Conservation (phyloP, 495 filamentous ascomycete species). For the Geoglossum glabrum region DNA sequence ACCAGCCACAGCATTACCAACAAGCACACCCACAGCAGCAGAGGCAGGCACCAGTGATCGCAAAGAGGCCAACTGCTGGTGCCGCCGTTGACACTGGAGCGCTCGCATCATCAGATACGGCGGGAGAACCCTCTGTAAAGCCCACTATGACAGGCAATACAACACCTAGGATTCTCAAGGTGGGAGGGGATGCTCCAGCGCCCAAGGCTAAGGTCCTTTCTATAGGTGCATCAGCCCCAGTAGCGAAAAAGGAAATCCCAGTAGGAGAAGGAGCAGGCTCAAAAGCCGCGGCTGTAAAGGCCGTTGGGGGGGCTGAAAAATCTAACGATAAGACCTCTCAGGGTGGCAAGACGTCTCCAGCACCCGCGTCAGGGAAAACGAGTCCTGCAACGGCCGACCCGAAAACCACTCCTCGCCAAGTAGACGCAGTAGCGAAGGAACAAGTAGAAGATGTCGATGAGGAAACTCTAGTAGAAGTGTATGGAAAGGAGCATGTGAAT, state of each 20-base stretch:
- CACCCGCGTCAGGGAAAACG: conserved; percentile 59
- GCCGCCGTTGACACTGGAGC: conserved; percentile 21
- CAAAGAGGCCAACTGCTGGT: conserved; percentile 34
- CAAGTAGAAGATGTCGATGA: conserved; percentile 84
- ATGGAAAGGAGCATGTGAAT: conserved; percentile 97
- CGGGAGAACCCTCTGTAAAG: conserved; percentile 29
- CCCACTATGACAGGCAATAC: conserved; percentile 25
- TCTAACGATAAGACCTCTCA: conserved; percentile 26
- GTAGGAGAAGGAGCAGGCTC: conserved; percentile 25
- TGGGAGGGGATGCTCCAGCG: conserved; percentile 30
- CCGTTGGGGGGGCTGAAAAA: conserved; percentile 50
- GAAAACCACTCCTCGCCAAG: conserved; percentile 43
- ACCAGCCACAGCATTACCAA: conserved; percentile 19
- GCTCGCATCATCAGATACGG: conserved; percentile 24
- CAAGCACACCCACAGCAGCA: conserved; percentile 18
- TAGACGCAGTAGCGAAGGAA: conserved; percentile 67
- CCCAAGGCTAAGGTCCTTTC: conserved; percentile 27
- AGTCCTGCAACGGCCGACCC: conserved; percentile 18
- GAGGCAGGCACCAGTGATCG: conserved; percentile 41
- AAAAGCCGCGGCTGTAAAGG: conserved; percentile 63
- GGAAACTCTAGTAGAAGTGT: conserved; percentile 78
- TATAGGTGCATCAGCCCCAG: not conserved
- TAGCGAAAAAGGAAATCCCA: conserved; percentile 10
- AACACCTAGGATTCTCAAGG: conserved; percentile 43
- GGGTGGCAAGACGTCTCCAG: conserved; percentile 55